Evolutionary conservation across 2,329 filamentous ascomycete species (phyloP).

Genomic region (Arthrobotrys pseudoclavata): DNA sequence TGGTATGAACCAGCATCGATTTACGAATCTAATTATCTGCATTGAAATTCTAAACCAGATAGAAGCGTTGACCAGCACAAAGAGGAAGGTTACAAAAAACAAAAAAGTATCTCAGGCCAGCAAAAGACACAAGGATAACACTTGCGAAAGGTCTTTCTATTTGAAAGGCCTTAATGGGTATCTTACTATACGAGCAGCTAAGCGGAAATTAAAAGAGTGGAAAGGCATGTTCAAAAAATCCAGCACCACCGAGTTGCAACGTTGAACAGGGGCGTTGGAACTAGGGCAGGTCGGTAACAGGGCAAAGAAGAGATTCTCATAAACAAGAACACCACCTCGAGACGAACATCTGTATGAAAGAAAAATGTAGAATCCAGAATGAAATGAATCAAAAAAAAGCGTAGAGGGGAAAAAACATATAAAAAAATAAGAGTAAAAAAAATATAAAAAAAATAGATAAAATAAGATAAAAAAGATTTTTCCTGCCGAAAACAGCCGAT

Average conservation of each 20-base stretch:
- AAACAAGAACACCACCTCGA: conserved; percentile 1
- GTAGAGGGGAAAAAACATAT: background rate
- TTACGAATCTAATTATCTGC: conserved; percentile 8
- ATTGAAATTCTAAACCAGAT: conserved; percentile 5
- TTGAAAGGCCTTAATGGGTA: conserved; percentile 11
- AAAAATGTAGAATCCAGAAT: background rate
- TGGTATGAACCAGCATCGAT: background rate
- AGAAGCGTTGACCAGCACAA: conserved; percentile 1
- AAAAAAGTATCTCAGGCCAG: conserved; percentile 14
- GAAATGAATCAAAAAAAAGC: background rate
- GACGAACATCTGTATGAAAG: background rate
- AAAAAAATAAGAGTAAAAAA: background rate
- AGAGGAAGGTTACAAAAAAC: background rate
- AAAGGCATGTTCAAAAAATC: conserved; percentile 22
- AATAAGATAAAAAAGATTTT: background rate
- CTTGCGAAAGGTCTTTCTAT: conserved; percentile 3
- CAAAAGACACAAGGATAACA: conserved; percentile 24
- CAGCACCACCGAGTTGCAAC: background rate
- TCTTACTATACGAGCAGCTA: conserved; percentile 17
- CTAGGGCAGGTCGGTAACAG: background rate
- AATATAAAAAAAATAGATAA: background rate
- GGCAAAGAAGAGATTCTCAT: background rate
- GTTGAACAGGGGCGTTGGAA: conserved; percentile 7
- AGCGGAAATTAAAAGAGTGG: conserved; percentile 39
- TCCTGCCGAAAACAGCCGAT: background rate